Evolutionary conservation across 352 stramenopile species (phyloP), one percentile per base, ranked within the genome.

Genomic region (Phytophthora pisi): DNA sequence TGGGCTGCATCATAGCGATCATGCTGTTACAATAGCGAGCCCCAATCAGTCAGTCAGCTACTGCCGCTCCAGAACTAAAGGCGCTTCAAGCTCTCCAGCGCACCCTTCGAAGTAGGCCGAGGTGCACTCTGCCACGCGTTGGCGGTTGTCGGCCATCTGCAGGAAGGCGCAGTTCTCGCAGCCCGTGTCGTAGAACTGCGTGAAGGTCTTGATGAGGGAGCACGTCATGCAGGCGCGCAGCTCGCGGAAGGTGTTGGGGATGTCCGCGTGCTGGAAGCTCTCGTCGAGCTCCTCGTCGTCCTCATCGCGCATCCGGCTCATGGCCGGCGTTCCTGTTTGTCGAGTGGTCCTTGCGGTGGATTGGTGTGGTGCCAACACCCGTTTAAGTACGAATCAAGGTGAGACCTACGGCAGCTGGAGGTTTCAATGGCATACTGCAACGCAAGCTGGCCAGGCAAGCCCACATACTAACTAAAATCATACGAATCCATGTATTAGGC

Each of bases 111-210:
- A 96, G 75, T 96, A 92, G 66, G 88, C 86, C 24, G 86, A 94
- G 23, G 88, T 96, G 84, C 88, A 96, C 68, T 96, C 88, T 38
- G 88, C 86, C 61, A 96, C 88, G 47, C 88, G 88, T 75, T 91
- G 80, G 55, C 87, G 86, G 79, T 96, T 96, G 83, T 96, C 88
- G 53, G 88, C 86, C 88, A 96, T 96, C 63, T 96, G 87, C 42
- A 96, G 75, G 63, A 96, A 94, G 51, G 82, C 75, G 70, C 88
- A 96, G 77, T 96, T 96, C 70, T 96, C 88, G 72, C 88, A 96
- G 63, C 88, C 88, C 60, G 83, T 93, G 74, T 96, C 88, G 76
- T 96, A 96, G 72, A 96, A 96, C 75, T 96, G 88, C 69, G 86
- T 94, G 72, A 95, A 96, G 10, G 86, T 94, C 78, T 96, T 96